These are phyloP conservation scores for Zymoseptoria pseudotritici DNA, from an alignment of 2,329 filamentous ascomycete species.

Conservation along the genomic window DNA sequence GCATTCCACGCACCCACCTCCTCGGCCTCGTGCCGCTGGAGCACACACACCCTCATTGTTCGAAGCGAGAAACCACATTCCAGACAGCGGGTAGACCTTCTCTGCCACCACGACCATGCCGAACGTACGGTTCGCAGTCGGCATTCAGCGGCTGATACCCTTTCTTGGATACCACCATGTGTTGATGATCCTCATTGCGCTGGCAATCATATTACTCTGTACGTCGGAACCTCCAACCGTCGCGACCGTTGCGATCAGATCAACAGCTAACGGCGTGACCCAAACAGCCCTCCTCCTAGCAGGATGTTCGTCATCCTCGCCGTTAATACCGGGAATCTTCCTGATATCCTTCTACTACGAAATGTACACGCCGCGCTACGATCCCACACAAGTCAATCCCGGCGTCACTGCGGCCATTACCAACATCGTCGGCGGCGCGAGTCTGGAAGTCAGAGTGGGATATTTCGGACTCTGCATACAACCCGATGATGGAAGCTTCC, in stretches of 20 bases:
- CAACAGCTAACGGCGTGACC: constrained; percentile 2
- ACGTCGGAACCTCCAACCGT: constrained; percentile 36
- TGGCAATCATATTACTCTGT: constrained; percentile 94
- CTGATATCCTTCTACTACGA: constrained; percentile 97
- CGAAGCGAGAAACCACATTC: not conserved
- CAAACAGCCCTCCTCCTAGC: constrained; percentile 74
- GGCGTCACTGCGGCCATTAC: constrained; percentile 76
- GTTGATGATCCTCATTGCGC: constrained; percentile 91
- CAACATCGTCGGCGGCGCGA: constrained; percentile 80
- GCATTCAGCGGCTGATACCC: constrained; percentile 51
- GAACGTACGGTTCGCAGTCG: constrained; percentile 44
- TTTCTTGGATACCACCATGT: constrained; percentile 71
- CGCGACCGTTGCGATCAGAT: not conserved
- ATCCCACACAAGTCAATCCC: constrained; percentile 84
- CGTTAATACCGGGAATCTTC: constrained; percentile 91
- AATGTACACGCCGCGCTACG: constrained; percentile 71
- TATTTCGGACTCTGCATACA: constrained; percentile 98
- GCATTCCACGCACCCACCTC: constrained; percentile 18
- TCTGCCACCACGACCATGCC: constrained; percentile 35
- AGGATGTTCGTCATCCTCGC: constrained; percentile 93
- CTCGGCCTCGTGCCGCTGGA: constrained; percentile 20
- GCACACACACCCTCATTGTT: constrained; percentile 2
- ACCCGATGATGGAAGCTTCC: constrained; percentile 75
- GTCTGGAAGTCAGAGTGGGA: constrained; percentile 83
- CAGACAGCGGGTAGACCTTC: constrained; percentile 30